Base-by-base conservation (phyloP, 1,284 basidiomycete genomes). In the Testicularia cyperi region DNA sequence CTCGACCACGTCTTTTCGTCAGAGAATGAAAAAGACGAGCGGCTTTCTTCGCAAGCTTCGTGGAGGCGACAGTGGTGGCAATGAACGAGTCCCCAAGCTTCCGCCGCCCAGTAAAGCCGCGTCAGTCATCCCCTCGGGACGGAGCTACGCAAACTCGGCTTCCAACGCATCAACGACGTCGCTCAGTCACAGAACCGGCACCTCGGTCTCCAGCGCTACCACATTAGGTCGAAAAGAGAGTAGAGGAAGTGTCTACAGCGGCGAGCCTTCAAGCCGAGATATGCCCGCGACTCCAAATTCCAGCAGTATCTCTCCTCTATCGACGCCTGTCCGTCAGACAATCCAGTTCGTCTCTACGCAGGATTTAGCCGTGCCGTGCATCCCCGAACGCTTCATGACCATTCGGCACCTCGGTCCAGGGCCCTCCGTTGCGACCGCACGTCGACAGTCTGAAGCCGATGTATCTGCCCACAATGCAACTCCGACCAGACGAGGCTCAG, bases 11-110 rank as follows among this genome's bases (percentile, higher is more conserved):
- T 34, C 48, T 6, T 68, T 72, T 38, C 58, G 54, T 14, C 60
- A 68, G 23, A 47, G 68, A 14, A 64, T 72, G 63, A 72, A 72
- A 33, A 72, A 72, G 47, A 72, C 70, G 2, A 68, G 68, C 40
- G 66, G 68, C 22, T 70, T 72, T 27, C 38, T 72, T n/a, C 55
- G 53, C 12, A 68, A 53, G 37, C 32, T 64, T 21, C 48, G 61
- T 2, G 61, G 56, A 10, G 60, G 54, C 25, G 38, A 19, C 31
- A 33, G 25, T 12, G 21, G 21, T 9, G n/a, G n/a, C n/a, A n/a
- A n/a, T n/a, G n/a, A n/a, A n/a, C n/a, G n/a, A n/a, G n/a, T n/a
- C n/a, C n/a, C n/a, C n/a, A n/a, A n/a, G n/a, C n/a, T n/a, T n/a
- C n/a, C 21, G 23, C 34, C 18, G 14, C 38, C 13, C 26, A 33